These are phyloP conservation scores for Colletotrichum paranaense DNA, from an alignment of 2,329 filamentous ascomycete species.

Conservation along the genomic window DNA sequence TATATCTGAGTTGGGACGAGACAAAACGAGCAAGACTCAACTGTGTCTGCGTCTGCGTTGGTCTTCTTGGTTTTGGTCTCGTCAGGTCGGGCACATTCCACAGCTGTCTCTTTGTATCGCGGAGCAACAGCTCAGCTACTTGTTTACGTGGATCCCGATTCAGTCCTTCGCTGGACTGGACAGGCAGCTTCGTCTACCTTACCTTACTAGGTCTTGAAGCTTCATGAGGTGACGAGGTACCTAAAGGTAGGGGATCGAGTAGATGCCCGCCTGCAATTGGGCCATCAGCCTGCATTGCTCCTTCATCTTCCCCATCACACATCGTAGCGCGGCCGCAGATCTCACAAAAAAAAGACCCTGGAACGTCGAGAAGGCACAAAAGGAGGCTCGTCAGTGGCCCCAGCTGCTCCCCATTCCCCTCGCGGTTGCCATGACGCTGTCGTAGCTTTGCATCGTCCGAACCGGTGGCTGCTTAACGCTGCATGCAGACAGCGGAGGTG, in stretches of 20 bases:
- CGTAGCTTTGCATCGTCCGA: constrained; percentile 28
- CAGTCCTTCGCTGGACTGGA: constrained; percentile 15
- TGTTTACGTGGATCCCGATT: constrained; percentile 27
- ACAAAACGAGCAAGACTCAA: not conserved
- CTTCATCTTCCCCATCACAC: constrained; percentile 16
- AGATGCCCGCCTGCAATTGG: not conserved
- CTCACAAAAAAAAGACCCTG: not conserved
- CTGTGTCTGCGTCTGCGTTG: not conserved
- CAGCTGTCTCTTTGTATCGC: constrained; percentile 21
- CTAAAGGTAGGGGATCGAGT: not conserved
- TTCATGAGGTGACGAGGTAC: not conserved
- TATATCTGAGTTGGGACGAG: not conserved
- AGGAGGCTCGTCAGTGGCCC: constrained; percentile 5
- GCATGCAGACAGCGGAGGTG: constrained; percentile 26
- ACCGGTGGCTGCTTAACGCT: constrained; percentile 16
- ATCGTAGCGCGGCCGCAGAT: constrained; percentile 16
- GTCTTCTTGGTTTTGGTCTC: not conserved
- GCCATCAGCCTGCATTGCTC: not conserved
- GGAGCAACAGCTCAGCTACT: constrained; percentile 16
- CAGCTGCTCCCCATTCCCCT: constrained; percentile 20
- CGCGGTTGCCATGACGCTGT: constrained; percentile 36
- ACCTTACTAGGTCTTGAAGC: not conserved
- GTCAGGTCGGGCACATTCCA: not conserved
- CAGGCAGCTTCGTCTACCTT: not conserved
- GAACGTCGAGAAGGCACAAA: not conserved